These are phyloP conservation scores for Nannizziopsis barbatae DNA, from an alignment of 2,329 filamentous ascomycete species.

Conservation along the genomic window DNA sequence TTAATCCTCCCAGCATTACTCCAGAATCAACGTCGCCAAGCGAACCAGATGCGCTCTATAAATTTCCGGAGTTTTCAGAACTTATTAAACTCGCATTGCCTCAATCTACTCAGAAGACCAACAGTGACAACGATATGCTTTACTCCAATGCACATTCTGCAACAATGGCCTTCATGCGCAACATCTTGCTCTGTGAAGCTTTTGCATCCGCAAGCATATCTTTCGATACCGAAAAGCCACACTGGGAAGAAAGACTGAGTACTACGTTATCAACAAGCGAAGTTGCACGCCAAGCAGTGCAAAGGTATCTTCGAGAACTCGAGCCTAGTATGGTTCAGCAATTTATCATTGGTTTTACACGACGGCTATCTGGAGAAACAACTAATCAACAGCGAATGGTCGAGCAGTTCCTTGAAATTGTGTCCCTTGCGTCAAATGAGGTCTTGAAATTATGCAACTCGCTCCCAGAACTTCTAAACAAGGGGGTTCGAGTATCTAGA, in stretches of 20 bases:
- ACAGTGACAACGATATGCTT: conserved; percentile 29
- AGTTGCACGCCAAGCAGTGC: conserved; percentile 47
- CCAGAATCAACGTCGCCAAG: conserved; percentile 24
- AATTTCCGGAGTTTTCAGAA: conserved; percentile 31
- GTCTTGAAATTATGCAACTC: conserved; percentile 39
- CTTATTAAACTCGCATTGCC: conserved; percentile 21
- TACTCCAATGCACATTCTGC: conserved; percentile 49
- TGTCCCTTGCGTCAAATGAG: conserved; percentile 44
- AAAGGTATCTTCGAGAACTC: conserved; percentile 24
- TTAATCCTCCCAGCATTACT: conserved; percentile 43
- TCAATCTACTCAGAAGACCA: background rate
- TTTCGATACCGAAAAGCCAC: conserved; percentile 51
- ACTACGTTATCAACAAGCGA: conserved; percentile 60
- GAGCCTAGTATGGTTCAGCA: conserved; percentile 30
- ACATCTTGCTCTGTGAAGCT: conserved; percentile 50
- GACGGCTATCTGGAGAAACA: conserved; percentile 31
- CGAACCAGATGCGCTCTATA: conserved; percentile 27
- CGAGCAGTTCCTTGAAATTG: conserved; percentile 43
- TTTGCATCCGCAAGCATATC: conserved; percentile 33
- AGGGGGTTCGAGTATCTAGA: background rate
- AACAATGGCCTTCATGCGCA: conserved; percentile 58
- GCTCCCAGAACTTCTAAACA: background rate
- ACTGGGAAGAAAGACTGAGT: conserved; percentile 76
- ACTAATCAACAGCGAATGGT: conserved; percentile 35
- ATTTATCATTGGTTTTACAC: conserved; percentile 38